Evolutionary conservation across 1,284 basidiomycete species (phyloP).

Genomic region (Thelephora terrestris): DNA sequence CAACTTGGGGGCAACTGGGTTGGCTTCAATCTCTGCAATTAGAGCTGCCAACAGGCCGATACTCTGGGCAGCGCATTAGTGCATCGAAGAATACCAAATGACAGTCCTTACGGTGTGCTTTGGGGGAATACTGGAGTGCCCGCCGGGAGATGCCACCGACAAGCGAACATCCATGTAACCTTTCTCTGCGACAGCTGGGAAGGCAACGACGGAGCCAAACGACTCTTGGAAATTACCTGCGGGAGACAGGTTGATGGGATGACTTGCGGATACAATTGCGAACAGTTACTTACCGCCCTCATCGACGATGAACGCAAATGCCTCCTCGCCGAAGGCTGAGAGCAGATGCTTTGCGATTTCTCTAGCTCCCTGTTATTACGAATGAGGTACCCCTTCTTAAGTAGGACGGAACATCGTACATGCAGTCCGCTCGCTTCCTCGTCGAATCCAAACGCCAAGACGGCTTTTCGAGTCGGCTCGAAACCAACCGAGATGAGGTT

Average conservation of each 20-base stretch:
- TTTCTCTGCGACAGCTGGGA: constrained; percentile 53
- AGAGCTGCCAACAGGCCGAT: constrained; percentile 48
- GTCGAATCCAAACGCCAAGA: constrained; percentile 63
- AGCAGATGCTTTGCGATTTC: constrained; percentile 36
- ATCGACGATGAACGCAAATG: constrained; percentile 46
- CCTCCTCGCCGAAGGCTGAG: constrained; percentile 40
- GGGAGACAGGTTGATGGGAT: constrained; percentile 5
- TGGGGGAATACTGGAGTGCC: constrained; percentile 58
- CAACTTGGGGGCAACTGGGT: constrained; percentile 32
- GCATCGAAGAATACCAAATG: neutral
- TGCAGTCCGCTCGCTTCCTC: constrained; percentile 51
- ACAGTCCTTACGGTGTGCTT: constrained; percentile 35
- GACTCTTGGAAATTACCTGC: constrained; percentile 26
- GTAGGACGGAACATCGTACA: no score
- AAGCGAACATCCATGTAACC: constrained; percentile 46
- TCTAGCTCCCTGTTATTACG: constrained; percentile 40
- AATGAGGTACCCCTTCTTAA: no score
- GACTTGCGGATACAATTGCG: neutral
- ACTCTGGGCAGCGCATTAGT: constrained; percentile 20
- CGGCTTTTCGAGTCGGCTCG: constrained; percentile 39
- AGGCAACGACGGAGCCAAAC: constrained; percentile 31
- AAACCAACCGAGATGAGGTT: constrained; percentile 41
- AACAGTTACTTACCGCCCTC: constrained; percentile 29
- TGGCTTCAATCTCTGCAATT: constrained; percentile 40
- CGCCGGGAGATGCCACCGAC: constrained; percentile 38